These are phyloP conservation scores for Oryza rufipogon DNA, from an alignment of 176 grass and related monocot species.

Conservation along the genomic window DNA sequence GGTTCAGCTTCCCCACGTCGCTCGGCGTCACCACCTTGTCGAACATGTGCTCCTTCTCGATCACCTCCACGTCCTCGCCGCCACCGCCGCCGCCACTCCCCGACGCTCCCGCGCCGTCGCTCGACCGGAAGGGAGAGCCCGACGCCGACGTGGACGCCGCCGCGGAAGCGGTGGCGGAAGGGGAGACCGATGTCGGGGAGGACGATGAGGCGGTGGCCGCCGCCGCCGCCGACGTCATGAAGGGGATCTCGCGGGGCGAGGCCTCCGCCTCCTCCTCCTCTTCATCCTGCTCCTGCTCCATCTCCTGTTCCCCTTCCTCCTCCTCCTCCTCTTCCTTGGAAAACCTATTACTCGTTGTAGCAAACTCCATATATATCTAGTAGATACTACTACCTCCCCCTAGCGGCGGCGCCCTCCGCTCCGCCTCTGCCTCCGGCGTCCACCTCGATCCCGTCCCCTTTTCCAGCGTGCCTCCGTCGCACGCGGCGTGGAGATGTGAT, in stretches of 20 bases:
- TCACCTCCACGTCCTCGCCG: slow-evolving; percentile 30
- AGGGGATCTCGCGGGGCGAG: slow-evolving; percentile 50
- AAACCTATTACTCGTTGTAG: slow-evolving; percentile 42
- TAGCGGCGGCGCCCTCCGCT: not conserved
- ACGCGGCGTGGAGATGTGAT: slow-evolving; percentile 14
- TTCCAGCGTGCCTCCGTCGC: not conserved
- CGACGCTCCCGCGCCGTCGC: slow-evolving; percentile 52
- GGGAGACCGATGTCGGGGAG: slow-evolving; percentile 24
- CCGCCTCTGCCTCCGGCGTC: not conserved
- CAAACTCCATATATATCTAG: slow-evolving; percentile 46
- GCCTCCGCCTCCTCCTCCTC: slow-evolving; percentile 36
- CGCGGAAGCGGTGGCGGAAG: slow-evolving; percentile 30
- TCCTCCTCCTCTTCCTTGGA: slow-evolving; percentile 32
- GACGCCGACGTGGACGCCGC: slow-evolving; percentile 21
- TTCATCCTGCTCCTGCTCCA: not conserved
- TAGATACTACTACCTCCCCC: not conserved
- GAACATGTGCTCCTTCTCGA: slow-evolving; percentile 95
- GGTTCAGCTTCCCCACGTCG: slow-evolving; percentile 94
- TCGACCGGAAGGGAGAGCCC: slow-evolving; percentile 33
- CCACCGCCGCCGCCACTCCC: slow-evolving; percentile 33
- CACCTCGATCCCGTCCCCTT: slow-evolving; percentile 26
- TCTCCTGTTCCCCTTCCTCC: not conserved
- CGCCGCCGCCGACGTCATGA: slow-evolving; percentile 34
- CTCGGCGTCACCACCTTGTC: slow-evolving; percentile 89
- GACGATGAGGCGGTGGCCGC: slow-evolving; percentile 2